Percentiles rank a stretch among this genome's conserved stretches.
Conservation (phyloP, 2,329 filamentous ascomycete genomes). For the Fusarium sp. region DNA sequence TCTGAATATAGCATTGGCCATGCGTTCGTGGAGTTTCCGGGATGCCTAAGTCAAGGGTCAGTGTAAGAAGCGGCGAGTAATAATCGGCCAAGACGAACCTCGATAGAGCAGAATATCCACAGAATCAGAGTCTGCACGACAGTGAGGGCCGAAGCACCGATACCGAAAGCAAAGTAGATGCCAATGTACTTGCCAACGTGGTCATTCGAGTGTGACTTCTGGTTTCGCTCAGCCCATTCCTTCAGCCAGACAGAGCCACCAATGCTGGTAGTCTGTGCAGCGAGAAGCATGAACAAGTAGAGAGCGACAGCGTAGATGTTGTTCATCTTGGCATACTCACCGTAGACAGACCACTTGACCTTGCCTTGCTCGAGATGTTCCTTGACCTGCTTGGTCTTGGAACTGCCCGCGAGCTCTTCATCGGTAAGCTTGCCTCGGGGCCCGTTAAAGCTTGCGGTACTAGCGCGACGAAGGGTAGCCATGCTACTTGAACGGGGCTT, state of each 20-base stretch:
- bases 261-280: constrained; percentile 86
- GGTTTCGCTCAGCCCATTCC: constrained; percentile 89
- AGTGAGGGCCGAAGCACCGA: constrained; percentile 87
- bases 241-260: constrained; percentile 94
- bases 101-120: constrained; percentile 99
- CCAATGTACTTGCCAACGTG: constrained; percentile 92
- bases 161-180: constrained; percentile 94
- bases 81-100: constrained; percentile 69
- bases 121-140: constrained; percentile 94
- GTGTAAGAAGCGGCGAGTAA: background rate
- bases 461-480: constrained; percentile 88
- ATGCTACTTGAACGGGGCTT: constrained; percentile 79
- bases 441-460: constrained; percentile 90
- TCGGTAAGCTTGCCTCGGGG: constrained; percentile 88
- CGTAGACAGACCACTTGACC: constrained; percentile 95
- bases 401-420: constrained; percentile 80
- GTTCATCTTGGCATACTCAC: constrained; percentile 94
- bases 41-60: constrained; percentile 75
- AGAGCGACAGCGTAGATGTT: constrained; percentile 87
- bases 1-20: constrained; percentile 97
- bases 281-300: constrained; percentile 83
- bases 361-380: constrained; percentile 95
- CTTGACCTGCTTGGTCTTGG: constrained; percentile 88
- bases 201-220: constrained; percentile 76
- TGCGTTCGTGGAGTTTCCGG: constrained; percentile 94